phyloP scores from a whole-genome alignment of 2,329 filamentous ascomycete genomes.

The Calonectria hongkongensis region DNA sequence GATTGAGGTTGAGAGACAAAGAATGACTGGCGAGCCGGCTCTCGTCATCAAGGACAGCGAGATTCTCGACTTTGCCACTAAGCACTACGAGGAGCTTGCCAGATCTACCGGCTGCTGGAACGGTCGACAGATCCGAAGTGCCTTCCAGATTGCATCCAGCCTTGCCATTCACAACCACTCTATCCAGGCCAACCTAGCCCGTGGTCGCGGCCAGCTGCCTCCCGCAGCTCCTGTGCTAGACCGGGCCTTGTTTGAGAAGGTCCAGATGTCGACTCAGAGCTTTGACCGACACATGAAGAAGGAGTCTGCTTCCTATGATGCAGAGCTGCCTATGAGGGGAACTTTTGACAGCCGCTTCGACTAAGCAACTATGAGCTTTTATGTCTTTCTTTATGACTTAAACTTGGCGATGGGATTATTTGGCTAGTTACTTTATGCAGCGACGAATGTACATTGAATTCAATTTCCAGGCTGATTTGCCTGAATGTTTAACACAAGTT shows the following conservation, averaged over 20 bases:
- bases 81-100: conserved; percentile 58
- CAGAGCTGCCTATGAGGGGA: conserved; percentile 58
- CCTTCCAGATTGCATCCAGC: conserved; percentile 61
- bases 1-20: conserved; percentile 60
- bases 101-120: conserved; percentile 59
- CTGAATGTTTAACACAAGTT: not conserved
- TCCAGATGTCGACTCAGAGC: conserved; percentile 65
- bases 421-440: not conserved
- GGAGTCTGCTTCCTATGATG: conserved; percentile 58
- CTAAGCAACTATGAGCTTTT: not conserved
- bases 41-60: conserved; percentile 60
- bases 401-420: not conserved
- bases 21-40: conserved; percentile 60
- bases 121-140: conserved; percentile 62
- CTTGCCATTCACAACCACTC: conserved; percentile 62
- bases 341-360: conserved; percentile 52
- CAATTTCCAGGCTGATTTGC: not conserved
- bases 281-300: conserved; percentile 66
- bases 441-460: not conserved
- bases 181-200: conserved; percentile 55
- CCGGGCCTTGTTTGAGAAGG: conserved; percentile 63
- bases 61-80: conserved; percentile 60
- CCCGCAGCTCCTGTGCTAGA: conserved; percentile 62
- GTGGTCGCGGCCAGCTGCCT: conserved; percentile 57
- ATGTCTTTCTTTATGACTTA: not conserved